Base-by-base conservation (phyloP, 306 rosid genomes). In the Geum urbanum region DNA sequence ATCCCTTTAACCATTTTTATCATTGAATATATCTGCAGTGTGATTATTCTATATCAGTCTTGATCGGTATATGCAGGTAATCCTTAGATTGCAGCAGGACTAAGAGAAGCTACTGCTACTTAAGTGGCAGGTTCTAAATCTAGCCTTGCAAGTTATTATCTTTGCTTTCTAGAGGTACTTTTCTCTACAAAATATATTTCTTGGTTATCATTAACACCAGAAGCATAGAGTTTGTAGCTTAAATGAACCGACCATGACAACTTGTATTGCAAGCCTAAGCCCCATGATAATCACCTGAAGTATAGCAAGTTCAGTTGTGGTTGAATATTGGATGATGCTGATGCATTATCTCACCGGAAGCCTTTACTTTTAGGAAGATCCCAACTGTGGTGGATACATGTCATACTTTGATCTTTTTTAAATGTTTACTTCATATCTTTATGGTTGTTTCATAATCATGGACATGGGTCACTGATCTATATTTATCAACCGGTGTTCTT, bases 1-100 rank as follows among this genome's bases (percentile, higher is more conserved):
- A 65, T 49, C 37, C 22, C 55, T 35, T 50, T 67, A 32, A 1
- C 61, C 3, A 67, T 22, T 35, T 50, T 8, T 48, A 27, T 58
- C 32, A 18, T 44, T 69, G n/a, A 39, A 9, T 27, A 47, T 41
- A n/a, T 2, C 10, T n/a, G 59, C 20, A 35, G 27, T 32, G 35
- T 45, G 48, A 59, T 27, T 22, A 20, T 18, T 15, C 24, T 52
- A 71, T 16, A 60, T 48, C 32, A 18, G 75, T 37, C 37, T 48
- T n/a, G 18, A 43, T 59, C 37, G 45, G 55, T 32, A n/a, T 44
- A 71, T 71, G 68, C 75, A 71, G 75, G 68, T 71, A 59, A 71
- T 71, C 75, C 75, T 71, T 71, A 71, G 74, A 71, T 71, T 60
- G 75, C 68, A 71, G 75, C 75, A 71, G 76, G 76, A 72, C 76